Evolutionary conservation across 176 grass and related monocot species (phyloP), one percentile per base, ranked within the genome.

Genomic region (Carex littledalei): DNA sequence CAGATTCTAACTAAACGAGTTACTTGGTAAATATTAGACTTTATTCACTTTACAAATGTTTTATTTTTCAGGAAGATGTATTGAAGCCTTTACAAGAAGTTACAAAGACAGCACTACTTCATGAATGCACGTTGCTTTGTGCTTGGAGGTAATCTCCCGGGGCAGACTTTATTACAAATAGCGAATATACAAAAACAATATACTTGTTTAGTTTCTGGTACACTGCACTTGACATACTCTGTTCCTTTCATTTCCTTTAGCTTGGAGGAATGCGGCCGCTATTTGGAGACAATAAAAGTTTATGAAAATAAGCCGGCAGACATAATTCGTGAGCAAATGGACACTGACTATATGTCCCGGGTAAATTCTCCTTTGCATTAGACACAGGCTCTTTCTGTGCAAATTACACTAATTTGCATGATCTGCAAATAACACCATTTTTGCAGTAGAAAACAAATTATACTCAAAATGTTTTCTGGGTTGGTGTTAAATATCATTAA

Each of bases 211-310:
- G 31, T 22, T 54, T 5, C 47, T 52, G 16, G 45, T 67, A 67
- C 45, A 16, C 24, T 66, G 39, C 45, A 49, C 16, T 67, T 83
- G 41, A 67, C 37, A 24, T 62, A 63, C 64, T 81, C 13, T 35
- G 8, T 80, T 80, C 24, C 12, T 84, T 43, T 67, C 79, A 29
- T 84, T 47, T 86, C 64, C 69, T 91, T 70, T 89, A 99, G 96
- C 87, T 80, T 92, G 81, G 96, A 99, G 87, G 96, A 99, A 84
- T 99, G 96, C 67, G 96, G 88, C 78, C 85, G 91, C 52, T 99
- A 95, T 82, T 91, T 99, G 90, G 96, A 99, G 85, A 95, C 96
- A n/a, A 92, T 99, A 20, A 99, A 98, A 98, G 91, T 94, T 2
- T 99, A 95, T 26, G 96, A 99, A 89, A 99, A 99, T 55, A 99